Evolutionary conservation across 2,329 filamentous ascomycete species (phyloP).

Genomic region (Drechmeria coniospora): DNA sequence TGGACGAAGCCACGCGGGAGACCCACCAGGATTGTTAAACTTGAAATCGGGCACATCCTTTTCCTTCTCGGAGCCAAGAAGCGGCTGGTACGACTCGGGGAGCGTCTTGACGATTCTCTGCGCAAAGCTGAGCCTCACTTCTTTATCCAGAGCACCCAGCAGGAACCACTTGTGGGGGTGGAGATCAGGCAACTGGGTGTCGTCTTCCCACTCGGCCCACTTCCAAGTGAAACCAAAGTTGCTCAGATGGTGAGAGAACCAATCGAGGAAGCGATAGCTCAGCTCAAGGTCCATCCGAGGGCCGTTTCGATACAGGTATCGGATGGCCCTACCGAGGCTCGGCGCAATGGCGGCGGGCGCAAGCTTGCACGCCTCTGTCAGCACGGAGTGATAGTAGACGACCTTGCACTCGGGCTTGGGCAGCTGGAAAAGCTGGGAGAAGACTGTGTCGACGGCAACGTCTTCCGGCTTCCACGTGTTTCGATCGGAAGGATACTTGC

Average conservation of each 20-base stretch:
- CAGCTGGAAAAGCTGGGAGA: constrained; percentile 83
- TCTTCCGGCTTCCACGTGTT: constrained; percentile 96
- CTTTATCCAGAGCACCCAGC: constrained; percentile 79
- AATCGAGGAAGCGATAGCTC: constrained; percentile 77
- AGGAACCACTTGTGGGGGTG: constrained; percentile 93
- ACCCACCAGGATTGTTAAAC: constrained; percentile 59
- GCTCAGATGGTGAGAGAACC: constrained; percentile 94
- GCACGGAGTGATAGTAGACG: constrained; percentile 88
- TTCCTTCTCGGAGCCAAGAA: constrained; percentile 80
- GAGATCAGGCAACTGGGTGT: constrained; percentile 59
- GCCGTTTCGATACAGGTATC: constrained; percentile 73
- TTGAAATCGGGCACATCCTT: constrained; percentile 96
- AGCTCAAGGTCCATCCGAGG: constrained; percentile 79
- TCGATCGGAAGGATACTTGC: constrained; percentile 46
- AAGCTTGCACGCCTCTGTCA: constrained; percentile 92
- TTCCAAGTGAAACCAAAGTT: constrained; percentile 99
- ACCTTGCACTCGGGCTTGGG: constrained; percentile 82
- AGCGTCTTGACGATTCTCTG: constrained; percentile 91
- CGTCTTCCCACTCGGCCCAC: constrained; percentile 92
- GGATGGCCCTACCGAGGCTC: constrained; percentile 80
- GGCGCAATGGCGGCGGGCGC: constrained; percentile 93
- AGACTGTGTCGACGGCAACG: constrained; percentile 91
- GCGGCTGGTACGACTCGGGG: constrained; percentile 62
- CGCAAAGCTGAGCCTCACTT: constrained; percentile 90
- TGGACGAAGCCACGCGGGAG: neutral